phyloP scores from a whole-genome alignment of 2,329 filamentous ascomycete genomes.

The Ophiocordyceps sinensis region DNA sequence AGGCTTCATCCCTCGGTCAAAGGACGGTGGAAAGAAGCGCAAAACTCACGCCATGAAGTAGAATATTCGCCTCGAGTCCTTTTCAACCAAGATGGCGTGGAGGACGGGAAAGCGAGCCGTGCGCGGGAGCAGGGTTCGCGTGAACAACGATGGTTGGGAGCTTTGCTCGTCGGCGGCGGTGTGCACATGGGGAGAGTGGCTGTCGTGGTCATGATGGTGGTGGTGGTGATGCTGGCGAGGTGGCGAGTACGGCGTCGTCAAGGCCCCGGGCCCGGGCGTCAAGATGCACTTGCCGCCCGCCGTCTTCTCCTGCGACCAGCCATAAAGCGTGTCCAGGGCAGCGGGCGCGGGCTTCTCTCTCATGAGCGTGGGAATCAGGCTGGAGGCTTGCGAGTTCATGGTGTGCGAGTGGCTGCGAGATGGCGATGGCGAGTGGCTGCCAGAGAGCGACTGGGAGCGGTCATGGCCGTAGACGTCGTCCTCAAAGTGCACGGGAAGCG shows the following conservation, averaged over 20 bases:
- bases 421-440: constrained; percentile 9
- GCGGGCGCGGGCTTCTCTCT: constrained; percentile 18
- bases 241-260: constrained; percentile 12
- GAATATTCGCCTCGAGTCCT: constrained; percentile 87
- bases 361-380: constrained; percentile 10
- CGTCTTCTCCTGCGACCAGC: constrained; percentile 26
- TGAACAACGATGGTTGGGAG: constrained; percentile 46
- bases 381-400: constrained; percentile 15
- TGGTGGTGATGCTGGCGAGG: constrained; percentile 8
- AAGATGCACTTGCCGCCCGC: constrained; percentile 25
- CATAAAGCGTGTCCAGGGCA: constrained; percentile 18
- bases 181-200: constrained; percentile 9
- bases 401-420: constrained; percentile 14
- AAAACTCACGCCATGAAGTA: constrained; percentile 78
- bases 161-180: constrained; percentile 10
- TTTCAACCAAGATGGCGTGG: constrained; percentile 75
- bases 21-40: not conserved
- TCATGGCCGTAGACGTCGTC: constrained; percentile 14
- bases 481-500: constrained; percentile 16
- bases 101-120: constrained; percentile 62
- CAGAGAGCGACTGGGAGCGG: constrained; percentile 11
- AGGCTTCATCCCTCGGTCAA: too few relatives aligned
- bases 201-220: constrained; percentile 15
- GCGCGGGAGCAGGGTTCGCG: constrained; percentile 54
- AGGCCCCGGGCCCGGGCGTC: constrained; percentile 15